Evolutionary conservation across 164 flowering plant species (phyloP).

Genomic region (Magnolia changhungtana): DNA sequence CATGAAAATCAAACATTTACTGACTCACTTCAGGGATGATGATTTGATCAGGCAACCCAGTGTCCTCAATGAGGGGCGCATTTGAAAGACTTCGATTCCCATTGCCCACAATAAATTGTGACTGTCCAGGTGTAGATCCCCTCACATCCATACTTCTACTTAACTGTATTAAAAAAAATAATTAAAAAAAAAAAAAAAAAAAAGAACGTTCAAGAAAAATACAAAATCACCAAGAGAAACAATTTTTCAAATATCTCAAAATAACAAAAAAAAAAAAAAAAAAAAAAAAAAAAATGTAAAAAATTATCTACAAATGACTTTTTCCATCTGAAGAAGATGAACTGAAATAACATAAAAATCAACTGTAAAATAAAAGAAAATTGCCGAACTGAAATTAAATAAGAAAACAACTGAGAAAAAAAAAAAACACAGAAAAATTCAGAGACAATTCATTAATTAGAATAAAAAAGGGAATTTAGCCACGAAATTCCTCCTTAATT

Average conservation of each 20-base stretch:
- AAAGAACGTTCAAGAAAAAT: neutral
- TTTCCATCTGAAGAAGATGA: neutral
- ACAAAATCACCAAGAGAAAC: neutral
- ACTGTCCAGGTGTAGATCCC: conserved; percentile 22
- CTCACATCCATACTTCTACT: neutral
- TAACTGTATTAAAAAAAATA: neutral
- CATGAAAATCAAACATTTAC: neutral
- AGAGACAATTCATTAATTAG: no score
- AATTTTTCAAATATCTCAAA: neutral
- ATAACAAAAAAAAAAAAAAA: no score
- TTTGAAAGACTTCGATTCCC: conserved; percentile 41
- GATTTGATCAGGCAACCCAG: conserved; percentile 46
- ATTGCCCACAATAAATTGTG: conserved; percentile 58
- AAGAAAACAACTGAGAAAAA: no score
- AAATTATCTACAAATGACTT: neutral
- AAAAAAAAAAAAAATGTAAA: no score
- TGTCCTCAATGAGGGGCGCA: conserved; percentile 48
- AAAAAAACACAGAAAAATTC: no score
- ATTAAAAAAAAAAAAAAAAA: neutral
- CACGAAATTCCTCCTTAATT: no score
- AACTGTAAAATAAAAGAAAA: neutral
- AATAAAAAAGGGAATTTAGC: no score
- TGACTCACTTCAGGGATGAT: conserved; percentile 66
- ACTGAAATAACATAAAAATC: neutral
- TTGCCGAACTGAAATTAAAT: no score